Evolutionary conservation across 139 green algal species (phyloP), one percentile per base, ranked within the genome.

Genomic region (Axilococcus clingmanii): DNA sequence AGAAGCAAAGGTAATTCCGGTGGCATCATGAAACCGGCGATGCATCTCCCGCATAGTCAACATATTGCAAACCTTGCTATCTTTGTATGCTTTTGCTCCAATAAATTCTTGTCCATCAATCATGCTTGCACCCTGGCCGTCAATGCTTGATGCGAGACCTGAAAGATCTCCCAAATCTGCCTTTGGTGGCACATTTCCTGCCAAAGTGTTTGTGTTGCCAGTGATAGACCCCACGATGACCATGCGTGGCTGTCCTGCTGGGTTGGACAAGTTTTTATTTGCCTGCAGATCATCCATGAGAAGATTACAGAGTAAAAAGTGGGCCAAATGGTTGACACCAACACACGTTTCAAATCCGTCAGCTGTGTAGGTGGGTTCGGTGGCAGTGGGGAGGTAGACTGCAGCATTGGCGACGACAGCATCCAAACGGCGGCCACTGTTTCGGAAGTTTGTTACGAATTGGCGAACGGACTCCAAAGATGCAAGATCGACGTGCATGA

Each of bases 11-110:
- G 68, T 80, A 20, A 97, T 56, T 31, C 86, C 83, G 14, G 12
- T n/a, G n/a, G 16, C 29, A 20, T 30, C 49, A n/a, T n/a, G n/a
- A 32, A 73, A 89, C 38, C 88, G 79, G 6, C 61, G 50, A 81
- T 93, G 69, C 56, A 95, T 49, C 78, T 95, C 80, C 31, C 79
- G 73, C 74, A 96, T 85, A 4, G 86, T 95, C 35, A 97, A 71
- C 87, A 97, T 97, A 81, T 95, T 95, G 80, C 84, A 94, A 14
- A 93, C 74, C 79, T 97, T 97, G 57, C 70, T 78, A 71, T 97
- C 89, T 74, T 97, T 97, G 86, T 97, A 97, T 7, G 87, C 87
- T 77, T 97, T 97, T 61, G 89, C 80, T 48, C 86, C 88, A 66
- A 94, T 74, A 62, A 89, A 97, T 40, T 86, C 76, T 12, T 65